phyloP scores from a whole-genome alignment of 2,329 filamentous ascomycete species.

The Fonsecaea pugnacius region DNA sequence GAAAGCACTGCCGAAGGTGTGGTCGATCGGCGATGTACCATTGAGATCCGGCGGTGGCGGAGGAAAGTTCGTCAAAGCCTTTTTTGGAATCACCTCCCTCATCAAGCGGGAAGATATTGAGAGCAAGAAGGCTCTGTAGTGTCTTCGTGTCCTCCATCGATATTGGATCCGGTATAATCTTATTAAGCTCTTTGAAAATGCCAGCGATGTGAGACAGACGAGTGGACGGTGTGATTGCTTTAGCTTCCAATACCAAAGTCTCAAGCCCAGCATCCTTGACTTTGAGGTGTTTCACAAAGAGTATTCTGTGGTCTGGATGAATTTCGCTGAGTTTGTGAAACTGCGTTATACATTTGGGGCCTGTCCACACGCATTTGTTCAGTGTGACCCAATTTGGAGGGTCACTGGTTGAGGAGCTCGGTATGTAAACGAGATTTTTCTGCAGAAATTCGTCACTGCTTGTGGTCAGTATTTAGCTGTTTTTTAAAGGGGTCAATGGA shows the following conservation, averaged over 20 bases:
- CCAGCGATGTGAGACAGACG: not conserved
- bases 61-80: not conserved
- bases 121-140: not conserved
- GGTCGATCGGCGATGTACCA: not conserved
- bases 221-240: not conserved
- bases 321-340: not conserved
- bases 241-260: not conserved
- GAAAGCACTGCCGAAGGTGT: not conserved
- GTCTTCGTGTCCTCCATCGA: not conserved
- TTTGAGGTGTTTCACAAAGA: not conserved
- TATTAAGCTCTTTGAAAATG: not conserved
- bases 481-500: not conserved
- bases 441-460: not conserved
- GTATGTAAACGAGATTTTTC: not conserved
- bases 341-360: not conserved
- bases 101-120: not conserved
- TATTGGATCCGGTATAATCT: not conserved
- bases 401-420: not conserved
- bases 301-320: not conserved
- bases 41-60: not conserved
- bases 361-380: not conserved
- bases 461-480: not conserved
- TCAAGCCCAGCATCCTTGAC: not conserved
- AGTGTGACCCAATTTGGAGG: not conserved
- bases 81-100: not conserved